These are phyloP conservation scores for Hymenoscyphus repandus DNA, from an alignment of 2,329 filamentous ascomycete species.

Conservation along the genomic window DNA sequence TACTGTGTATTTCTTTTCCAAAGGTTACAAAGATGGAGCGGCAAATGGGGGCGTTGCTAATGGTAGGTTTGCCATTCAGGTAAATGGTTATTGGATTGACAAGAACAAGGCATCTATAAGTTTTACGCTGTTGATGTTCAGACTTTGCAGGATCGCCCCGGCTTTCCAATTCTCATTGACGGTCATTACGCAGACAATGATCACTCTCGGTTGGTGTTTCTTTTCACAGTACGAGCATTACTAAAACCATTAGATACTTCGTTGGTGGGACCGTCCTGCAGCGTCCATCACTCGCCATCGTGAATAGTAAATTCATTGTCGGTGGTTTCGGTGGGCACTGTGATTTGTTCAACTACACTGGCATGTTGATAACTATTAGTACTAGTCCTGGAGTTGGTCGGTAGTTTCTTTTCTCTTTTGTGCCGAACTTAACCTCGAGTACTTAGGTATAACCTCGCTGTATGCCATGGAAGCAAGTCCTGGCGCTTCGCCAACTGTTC, in stretches of 20 bases:
- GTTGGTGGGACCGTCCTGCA: slow-evolving; percentile 42
- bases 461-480: slow-evolving; percentile 40
- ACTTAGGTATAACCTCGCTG: slow-evolving; percentile 30
- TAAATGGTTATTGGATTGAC: too few species aligned
- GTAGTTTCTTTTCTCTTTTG: not conserved
- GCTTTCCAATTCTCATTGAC: slow-evolving; percentile 41
- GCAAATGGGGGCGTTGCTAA: slow-evolving; percentile 24
- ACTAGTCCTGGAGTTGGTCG: slow-evolving; percentile 27
- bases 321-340: slow-evolving; percentile 44
- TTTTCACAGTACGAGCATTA: not conserved
- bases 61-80: slow-evolving; percentile 13
- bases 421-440: not conserved
- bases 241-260: slow-evolving; percentile 33
- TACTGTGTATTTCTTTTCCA: slow-evolving; percentile 35
- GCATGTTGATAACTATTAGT: slow-evolving; percentile 31
- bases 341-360: slow-evolving; percentile 41
- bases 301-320: slow-evolving; percentile 38
- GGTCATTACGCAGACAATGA: slow-evolving; percentile 42
- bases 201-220: slow-evolving; percentile 27
- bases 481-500: slow-evolving; percentile 31
- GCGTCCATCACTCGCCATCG: slow-evolving; percentile 35
- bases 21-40: slow-evolving; percentile 31
- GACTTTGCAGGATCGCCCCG: slow-evolving; percentile 33
- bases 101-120: slow-evolving; percentile 23
- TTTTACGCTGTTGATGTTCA: slow-evolving; percentile 32